A percentile compares a stretch with the other conserved stretches of the same genome.
These are phyloP conservation scores for Rhytidiadelphus loreus DNA, from an alignment of 225 moss, liverwort and hornwort species.

Conservation along the genomic window DNA sequence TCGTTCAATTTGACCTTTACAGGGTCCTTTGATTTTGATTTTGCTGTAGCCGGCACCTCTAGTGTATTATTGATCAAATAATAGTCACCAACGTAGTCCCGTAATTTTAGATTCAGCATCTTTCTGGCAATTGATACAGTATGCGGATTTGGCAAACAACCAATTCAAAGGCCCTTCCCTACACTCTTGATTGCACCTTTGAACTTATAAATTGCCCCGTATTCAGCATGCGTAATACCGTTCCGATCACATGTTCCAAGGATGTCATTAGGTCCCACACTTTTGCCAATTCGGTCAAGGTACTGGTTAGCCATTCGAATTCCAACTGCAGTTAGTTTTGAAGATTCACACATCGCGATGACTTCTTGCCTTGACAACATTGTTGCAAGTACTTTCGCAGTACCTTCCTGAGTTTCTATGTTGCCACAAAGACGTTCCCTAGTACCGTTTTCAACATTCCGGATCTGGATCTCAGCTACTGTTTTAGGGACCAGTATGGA, in stretches of 20 bases:
- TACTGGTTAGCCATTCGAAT: background rate
- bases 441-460: background rate
- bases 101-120: background rate
- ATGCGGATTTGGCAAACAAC: background rate
- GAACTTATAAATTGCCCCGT: background rate
- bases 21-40: no score
- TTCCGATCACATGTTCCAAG: background rate
- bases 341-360: background rate
- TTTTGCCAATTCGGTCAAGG: background rate
- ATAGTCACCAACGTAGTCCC: background rate
- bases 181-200: background rate
- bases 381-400: background rate
- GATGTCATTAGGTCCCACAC: background rate
- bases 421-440: background rate
- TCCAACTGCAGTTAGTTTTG: background rate
- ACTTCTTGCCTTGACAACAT: background rate
- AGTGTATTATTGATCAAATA: no score
- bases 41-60: no score
- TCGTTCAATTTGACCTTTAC: no score
- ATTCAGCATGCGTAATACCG: background rate
- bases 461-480: rapidly evolving
- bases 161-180: background rate
- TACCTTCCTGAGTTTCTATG: background rate
- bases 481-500: no score
- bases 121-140: background rate